Conservation (phyloP, 2,329 filamentous ascomycete species). For the Fonsecaea monophora region DNA sequence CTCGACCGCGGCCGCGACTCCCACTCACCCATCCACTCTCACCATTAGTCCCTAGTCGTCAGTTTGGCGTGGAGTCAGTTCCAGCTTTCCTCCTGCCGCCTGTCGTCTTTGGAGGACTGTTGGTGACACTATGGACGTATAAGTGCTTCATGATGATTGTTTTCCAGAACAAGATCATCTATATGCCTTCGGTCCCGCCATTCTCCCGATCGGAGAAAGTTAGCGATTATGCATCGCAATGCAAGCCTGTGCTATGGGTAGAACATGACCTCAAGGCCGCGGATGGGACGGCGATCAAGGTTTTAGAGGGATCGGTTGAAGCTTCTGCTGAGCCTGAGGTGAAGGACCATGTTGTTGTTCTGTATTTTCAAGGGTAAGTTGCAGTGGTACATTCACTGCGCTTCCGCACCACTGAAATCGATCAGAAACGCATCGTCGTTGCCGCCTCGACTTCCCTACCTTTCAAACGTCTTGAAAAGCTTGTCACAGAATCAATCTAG, state of each 20-base stretch:
- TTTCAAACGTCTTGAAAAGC: constrained; percentile 54
- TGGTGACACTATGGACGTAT: constrained; percentile 68
- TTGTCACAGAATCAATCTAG: constrained; percentile 25
- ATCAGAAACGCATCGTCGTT: constrained; percentile 53
- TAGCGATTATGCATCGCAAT: constrained; percentile 65
- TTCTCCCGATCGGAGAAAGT: constrained; percentile 73
- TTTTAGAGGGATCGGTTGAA: constrained; percentile 58
- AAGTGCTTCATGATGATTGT: constrained; percentile 76
- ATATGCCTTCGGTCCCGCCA: constrained; percentile 77
- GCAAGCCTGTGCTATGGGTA: constrained; percentile 70
- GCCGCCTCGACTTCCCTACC: constrained; percentile 54
- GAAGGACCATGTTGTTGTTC: constrained; percentile 47
- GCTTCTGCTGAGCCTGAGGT: background rate
- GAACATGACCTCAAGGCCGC: constrained; percentile 65
- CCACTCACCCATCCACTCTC: too few relatives aligned
- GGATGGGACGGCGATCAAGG: constrained; percentile 70
- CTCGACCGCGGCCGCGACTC: background rate
- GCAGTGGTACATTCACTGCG: background rate
- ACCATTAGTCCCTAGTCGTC: constrained; percentile 12
- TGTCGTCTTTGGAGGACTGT: constrained; percentile 68
- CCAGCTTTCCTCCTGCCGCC: constrained; percentile 67
- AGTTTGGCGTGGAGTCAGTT: constrained; percentile 42
- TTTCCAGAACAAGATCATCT: constrained; percentile 83
- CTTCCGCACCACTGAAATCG: constrained; percentile 7
- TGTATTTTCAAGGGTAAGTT: constrained; percentile 58